Base-by-base conservation (phyloP, 495 filamentous ascomycete species). In the Daldinia vernicosa region DNA sequence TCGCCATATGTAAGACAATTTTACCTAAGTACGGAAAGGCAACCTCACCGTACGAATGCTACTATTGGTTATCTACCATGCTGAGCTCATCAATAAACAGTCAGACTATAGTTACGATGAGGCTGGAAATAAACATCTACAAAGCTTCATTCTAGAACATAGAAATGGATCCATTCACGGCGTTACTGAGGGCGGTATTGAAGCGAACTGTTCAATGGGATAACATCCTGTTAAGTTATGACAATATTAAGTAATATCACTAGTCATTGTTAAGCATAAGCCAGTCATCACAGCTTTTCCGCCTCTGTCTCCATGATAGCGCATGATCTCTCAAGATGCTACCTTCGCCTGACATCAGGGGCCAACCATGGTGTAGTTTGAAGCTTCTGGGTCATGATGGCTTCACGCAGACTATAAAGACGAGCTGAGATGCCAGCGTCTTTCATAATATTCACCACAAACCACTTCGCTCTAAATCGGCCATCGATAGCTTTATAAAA, bases 51-150 rank as follows among this genome's bases (percentile, higher is more conserved):
- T 30, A 53, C 6, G 12, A n/a, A 8, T 53, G 6, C 24, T 30
- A 30, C 50, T 17, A 53, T 30, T 53, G 50, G 50, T 7, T 53
- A 9, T 1, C 26, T 14, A 53, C 50, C 50, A 22, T 56, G 27
- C 53, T 56, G 28, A 56, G 1, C 26, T 56, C 53, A 56, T 56
- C 53, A 56, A 56, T 56, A 56, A 56, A 56, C 28, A 33, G 53
- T 56, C 27, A 56, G 53, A 35, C 53, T 22, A 33, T 35, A 56
- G 30, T 6, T 56, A 35, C n/a, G 15, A 19, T 53, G 27, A 56
- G 17, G 26, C 27, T 56, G 17, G 17, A 33, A 32, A 56, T 56
- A 56, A 56, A 37, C 53, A 37, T 35, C 24, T 28, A 8, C 50
- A 53, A 30, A 28, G 24, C 50, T 14, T 53, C 50, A 53, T 53